These are phyloP conservation scores for Triticum timopheevii DNA, from an alignment of 176 grass and related monocot species.

Conservation along the genomic window DNA sequence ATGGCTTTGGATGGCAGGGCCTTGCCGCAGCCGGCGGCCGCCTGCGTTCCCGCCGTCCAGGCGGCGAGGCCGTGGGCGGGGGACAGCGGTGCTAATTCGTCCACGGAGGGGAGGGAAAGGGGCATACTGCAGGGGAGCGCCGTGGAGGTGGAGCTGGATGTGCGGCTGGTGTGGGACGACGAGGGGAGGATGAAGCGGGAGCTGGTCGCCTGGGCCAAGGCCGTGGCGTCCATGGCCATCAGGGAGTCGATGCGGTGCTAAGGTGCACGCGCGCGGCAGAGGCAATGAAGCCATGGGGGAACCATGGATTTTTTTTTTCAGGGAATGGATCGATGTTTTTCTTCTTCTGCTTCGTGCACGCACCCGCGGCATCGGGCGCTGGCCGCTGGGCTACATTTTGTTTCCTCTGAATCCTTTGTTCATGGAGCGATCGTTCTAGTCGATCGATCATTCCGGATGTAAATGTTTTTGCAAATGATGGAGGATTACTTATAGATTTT, in stretches of 20 bases:
- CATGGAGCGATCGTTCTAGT: background rate
- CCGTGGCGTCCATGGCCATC: constrained; percentile 67
- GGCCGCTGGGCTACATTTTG: background rate
- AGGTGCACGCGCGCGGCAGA: background rate
- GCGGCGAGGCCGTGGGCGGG: background rate
- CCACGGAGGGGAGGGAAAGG: background rate
- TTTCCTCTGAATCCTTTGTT: background rate
- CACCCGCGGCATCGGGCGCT: background rate
- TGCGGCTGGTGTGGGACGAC: constrained; percentile 34
- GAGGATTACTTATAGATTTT: background rate
- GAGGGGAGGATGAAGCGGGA: constrained; percentile 68
- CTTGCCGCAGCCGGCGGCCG: background rate
- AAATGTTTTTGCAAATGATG: constrained; percentile 9
- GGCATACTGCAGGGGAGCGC: background rate
- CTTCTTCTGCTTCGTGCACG: background rate
- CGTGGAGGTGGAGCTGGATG: background rate
- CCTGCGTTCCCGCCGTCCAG: background rate
- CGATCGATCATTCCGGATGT: background rate
- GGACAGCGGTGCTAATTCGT: background rate
- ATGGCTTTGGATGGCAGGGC: constrained; percentile 37
- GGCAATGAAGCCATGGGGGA: background rate
- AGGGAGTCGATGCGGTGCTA: constrained; percentile 34
- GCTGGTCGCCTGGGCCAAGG: constrained; percentile 72
- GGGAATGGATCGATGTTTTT: too few species aligned
- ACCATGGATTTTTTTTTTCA: background rate